Conservation (phyloP, 2,329 filamentous ascomycete genomes). For the Akanthomyces muscarius region DNA sequence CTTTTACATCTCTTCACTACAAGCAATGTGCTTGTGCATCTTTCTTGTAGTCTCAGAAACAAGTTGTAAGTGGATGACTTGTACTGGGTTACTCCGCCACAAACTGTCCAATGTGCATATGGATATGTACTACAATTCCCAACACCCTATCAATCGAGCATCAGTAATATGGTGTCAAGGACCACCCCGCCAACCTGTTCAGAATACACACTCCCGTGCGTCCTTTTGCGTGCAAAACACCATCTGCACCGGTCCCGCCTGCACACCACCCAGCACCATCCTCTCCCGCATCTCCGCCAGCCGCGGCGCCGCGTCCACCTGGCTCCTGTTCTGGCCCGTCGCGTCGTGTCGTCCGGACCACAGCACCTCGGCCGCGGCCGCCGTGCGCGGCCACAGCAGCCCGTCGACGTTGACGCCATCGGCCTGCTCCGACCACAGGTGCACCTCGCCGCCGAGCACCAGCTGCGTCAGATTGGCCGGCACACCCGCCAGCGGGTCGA, state of each 20-base stretch:
- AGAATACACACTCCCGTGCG: background rate
- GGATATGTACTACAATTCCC: no score
- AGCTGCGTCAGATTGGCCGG: constrained; percentile 57
- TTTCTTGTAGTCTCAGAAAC: no score
- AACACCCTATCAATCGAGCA: no score
- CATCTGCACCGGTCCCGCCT: constrained; percentile 59
- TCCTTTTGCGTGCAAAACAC: constrained; percentile 61
- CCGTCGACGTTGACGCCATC: constrained; percentile 70
- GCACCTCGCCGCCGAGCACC: constrained; percentile 76
- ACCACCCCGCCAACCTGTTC: no score
- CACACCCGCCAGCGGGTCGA: constrained; percentile 67
- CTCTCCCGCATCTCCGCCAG: constrained; percentile 74
- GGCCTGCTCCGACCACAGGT: constrained; percentile 74
- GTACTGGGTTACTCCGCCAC: no score
- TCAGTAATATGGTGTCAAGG: no score
- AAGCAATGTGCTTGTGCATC: no score
- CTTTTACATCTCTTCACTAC: no score
- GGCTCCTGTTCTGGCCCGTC: constrained; percentile 65
- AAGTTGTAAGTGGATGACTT: no score
- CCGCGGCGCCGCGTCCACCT: constrained; percentile 64
- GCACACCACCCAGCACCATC: constrained; percentile 64
- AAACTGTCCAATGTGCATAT: no score
- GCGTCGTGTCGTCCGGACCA: constrained; percentile 71
- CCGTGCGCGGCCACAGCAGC: constrained; percentile 72
- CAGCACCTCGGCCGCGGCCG: constrained; percentile 70